Percentiles rank a stretch among this genome's conserved stretches.
phyloP scores from a whole-genome alignment of 148 eudicot species.

The Simmondsia chinensis region DNA sequence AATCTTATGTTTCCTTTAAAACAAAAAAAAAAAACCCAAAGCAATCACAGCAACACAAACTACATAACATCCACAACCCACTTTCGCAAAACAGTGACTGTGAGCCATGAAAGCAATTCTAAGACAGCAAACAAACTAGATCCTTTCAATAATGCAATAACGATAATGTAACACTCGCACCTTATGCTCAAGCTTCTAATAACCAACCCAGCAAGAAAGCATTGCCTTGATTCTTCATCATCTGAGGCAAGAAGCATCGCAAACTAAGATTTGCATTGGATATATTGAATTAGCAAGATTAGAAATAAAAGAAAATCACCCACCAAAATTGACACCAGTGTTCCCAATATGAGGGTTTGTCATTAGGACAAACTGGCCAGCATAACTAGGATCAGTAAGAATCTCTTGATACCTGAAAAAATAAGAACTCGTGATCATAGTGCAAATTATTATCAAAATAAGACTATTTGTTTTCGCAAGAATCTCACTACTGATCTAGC shows the following conservation, averaged over 20 bases:
- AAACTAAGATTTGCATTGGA: conserved; percentile 2
- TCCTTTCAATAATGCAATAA: no score
- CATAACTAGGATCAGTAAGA: conserved; percentile 97
- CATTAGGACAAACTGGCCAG: conserved; percentile 98
- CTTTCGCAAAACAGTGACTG: no score
- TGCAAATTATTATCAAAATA: no score
- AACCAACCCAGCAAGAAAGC: conserved; percentile 86
- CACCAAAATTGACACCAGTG: conserved; percentile 93
- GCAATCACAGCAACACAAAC: no score
- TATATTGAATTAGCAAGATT: not conserved
- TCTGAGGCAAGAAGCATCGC: conserved; percentile 27
- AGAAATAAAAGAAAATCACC: conserved; percentile 14
- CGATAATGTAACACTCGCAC: conserved; percentile 16
- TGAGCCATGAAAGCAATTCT: no score
- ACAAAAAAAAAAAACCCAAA: no score
- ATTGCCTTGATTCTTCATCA: conserved; percentile 87
- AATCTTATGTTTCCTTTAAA: no score
- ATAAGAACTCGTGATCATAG: not conserved
- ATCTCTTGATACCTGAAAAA: conserved; percentile 84
- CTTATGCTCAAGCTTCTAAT: conserved; percentile 89
- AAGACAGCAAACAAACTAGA: no score
- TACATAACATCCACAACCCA: no score
- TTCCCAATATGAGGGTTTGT: conserved; percentile 96
- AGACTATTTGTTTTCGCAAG: no score
- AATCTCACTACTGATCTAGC: no score